Base-by-base conservation (phyloP, 345 rosid genomes). In the Xanthoceras sorbifolium region DNA sequence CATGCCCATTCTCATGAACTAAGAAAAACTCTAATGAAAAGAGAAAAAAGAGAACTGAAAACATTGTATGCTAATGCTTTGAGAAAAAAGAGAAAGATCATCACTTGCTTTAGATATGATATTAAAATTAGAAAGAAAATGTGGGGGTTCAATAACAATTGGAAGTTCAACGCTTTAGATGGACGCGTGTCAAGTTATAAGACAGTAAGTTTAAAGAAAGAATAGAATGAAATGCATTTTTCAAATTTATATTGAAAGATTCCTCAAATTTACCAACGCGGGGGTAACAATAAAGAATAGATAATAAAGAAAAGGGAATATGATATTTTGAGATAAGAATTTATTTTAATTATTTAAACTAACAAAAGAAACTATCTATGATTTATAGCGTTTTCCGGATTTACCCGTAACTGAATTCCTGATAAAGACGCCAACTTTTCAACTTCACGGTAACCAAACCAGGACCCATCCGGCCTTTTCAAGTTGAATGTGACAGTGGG, bases 361-460 rank as follows among this genome's bases (percentile, higher is more conserved):
- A 14, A 42, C 18, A 2, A 25, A 25, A 36, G 17, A 15, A 12
- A 34, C 23, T 25, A 72, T 38, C 57, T 9, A 72, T 17, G 38
- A 1, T 60, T 55, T n/a, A 55, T 40, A 18, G 52, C 34, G 57
- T 77, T 76, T 75, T 67, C 68, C 54, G 75, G 82, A 62, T 71
- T 86, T 93, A 95, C 99, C 98, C 99, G 89, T 85, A 93, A 72
- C 82, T 95, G 98, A 85, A 95, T 90, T 73, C 97, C 91, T 75
- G 93, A 92, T 70, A 95, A 84, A 64, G 99, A 90, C 80, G 99
- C 97, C 86, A 95, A 85, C 74, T 95, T 95, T 81, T 95, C 99
- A 84, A 93, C 98, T 83, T 95, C 99, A 76, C 87, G 85, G 80
- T 89, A 89, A 61, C 99, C 99, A 87, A 88, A 89, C 99, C 99